phyloP scores from a whole-genome alignment of 2,329 filamentous ascomycete species.

The Didymella lethalis region DNA sequence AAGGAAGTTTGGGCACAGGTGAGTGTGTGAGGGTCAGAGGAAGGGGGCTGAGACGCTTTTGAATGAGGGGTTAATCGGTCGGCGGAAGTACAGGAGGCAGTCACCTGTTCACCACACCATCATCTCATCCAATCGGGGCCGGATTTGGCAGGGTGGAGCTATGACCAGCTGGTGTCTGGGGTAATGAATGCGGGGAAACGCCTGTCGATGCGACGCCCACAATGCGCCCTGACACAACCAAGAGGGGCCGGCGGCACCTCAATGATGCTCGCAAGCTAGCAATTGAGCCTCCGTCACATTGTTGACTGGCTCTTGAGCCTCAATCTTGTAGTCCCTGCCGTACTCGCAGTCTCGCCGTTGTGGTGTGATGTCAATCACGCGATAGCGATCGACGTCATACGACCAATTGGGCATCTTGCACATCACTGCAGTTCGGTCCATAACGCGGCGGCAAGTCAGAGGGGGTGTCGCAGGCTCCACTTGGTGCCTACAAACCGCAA shows the following conservation, averaged over 20 bases:
- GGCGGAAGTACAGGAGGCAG: slow-evolving; percentile 35
- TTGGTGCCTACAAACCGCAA: slow-evolving; percentile 28
- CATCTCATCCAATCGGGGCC: slow-evolving; percentile 36
- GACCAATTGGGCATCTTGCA: slow-evolving; percentile 28
- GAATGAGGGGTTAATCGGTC: slow-evolving; percentile 46
- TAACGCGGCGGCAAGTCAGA: slow-evolving; percentile 20
- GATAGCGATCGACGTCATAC: slow-evolving; percentile 43
- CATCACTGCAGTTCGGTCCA: slow-evolving; percentile 33
- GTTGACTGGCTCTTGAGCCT: slow-evolving; percentile 7
- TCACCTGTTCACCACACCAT: slow-evolving; percentile 51
- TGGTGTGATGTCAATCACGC: slow-evolving; percentile 44
- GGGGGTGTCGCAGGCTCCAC: slow-evolving; percentile 26
- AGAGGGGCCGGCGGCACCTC: slow-evolving; percentile 6
- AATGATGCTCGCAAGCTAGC: slow-evolving; percentile 23
- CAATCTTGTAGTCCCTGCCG: slow-evolving; percentile 10
- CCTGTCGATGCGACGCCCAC: slow-evolving; percentile 22
- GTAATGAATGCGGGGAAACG: slow-evolving; percentile 27
- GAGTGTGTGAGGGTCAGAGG: slow-evolving; percentile 36
- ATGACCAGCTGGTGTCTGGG: slow-evolving; percentile 26
- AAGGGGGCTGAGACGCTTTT: slow-evolving; percentile 39
- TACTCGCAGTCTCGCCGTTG: slow-evolving; percentile 18
- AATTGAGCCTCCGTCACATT: slow-evolving; percentile 32
- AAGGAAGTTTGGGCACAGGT: slow-evolving; percentile 31
- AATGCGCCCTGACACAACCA: slow-evolving; percentile 15
- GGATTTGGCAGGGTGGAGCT: slow-evolving; percentile 26